These are phyloP conservation scores for Apiosordaria backusii DNA, from an alignment of 495 filamentous ascomycete genomes.

Conservation along the genomic window DNA sequence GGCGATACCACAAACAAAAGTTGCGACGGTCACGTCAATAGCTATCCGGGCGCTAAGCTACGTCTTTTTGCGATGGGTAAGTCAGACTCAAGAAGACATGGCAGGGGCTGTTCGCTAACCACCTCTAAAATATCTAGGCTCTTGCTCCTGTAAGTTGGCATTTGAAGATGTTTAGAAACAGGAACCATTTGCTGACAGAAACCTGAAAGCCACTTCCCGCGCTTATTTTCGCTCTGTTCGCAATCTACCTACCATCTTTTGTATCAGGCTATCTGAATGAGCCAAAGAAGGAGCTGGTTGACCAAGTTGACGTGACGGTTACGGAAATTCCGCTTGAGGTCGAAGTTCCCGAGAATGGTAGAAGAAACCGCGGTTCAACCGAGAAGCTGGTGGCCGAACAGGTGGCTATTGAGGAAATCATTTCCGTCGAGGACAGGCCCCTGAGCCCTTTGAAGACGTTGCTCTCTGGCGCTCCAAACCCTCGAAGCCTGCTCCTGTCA, in stretches of 20 bases:
- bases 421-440: conserved; percentile 39
- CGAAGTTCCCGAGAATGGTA: conserved; percentile 29
- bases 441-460: conserved; percentile 55
- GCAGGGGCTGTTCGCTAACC: not conserved
- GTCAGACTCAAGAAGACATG: conserved; percentile 15
- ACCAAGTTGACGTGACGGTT: conserved; percentile 58
- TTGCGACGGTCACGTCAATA: conserved; percentile 48
- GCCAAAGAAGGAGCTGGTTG: conserved; percentile 57
- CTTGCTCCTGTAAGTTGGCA: conserved; percentile 36
- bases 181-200: conserved; percentile 16
- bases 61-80: conserved; percentile 86
- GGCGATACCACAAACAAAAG: conserved; percentile 28
- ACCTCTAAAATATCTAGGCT: conserved; percentile 11
- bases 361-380: conserved; percentile 13
- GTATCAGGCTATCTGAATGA: conserved; percentile 54
- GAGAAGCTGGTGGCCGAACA: conserved; percentile 39
- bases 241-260: conserved; percentile 69
- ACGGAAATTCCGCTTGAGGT: conserved; percentile 46
- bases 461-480: conserved; percentile 71
- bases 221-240: conserved; percentile 64
- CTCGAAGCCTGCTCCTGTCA: conserved; percentile 55
- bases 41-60: conserved; percentile 59
- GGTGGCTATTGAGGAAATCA: conserved; percentile 51
- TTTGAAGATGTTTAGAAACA: not conserved
- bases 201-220: conserved; percentile 53